Conservation (phyloP, 2,329 filamentous ascomycete genomes). For the Orbilia quercus region DNA sequence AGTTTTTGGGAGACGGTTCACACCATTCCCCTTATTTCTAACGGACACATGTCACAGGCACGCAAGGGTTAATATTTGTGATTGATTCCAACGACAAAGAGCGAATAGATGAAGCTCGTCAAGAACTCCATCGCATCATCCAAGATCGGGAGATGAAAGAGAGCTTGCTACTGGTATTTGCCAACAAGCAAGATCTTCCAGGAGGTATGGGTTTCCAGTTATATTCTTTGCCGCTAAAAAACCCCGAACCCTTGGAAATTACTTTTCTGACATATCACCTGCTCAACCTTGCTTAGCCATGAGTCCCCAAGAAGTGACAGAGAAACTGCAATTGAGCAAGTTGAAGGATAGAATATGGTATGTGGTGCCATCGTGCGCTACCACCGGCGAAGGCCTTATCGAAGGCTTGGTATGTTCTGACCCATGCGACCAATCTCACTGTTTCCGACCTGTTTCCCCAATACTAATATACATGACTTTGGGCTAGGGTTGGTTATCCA, state of each 20-base stretch:
- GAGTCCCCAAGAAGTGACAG: conserved; percentile 82
- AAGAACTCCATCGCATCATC: conserved; percentile 95
- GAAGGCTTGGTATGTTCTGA: conserved; percentile 74
- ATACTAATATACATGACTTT: not conserved
- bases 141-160: conserved; percentile 98
- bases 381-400: conserved; percentile 81
- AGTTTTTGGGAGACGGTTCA: not conserved
- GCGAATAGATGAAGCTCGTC: conserved; percentile 90
- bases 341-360: conserved; percentile 87
- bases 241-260: not conserved
- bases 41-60: conserved; percentile 69
- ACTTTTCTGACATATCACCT: not conserved
- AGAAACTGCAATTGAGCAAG: conserved; percentile 78
- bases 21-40: not conserved
- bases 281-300: conserved; percentile 69
- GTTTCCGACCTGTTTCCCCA: not conserved
- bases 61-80: conserved; percentile 98
- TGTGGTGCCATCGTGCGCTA: conserved; percentile 84
- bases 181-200: conserved; percentile 97
- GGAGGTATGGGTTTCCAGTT: conserved; percentile 71
- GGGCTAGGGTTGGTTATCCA: conserved; percentile 35
- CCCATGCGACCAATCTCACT: not conserved
- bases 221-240: not conserved
- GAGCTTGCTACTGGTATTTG: conserved; percentile 91
- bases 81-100: conserved; percentile 93